Evolutionary conservation across 345 rosid genomes (phyloP).

Genomic region (Hibiscus trionum): DNA sequence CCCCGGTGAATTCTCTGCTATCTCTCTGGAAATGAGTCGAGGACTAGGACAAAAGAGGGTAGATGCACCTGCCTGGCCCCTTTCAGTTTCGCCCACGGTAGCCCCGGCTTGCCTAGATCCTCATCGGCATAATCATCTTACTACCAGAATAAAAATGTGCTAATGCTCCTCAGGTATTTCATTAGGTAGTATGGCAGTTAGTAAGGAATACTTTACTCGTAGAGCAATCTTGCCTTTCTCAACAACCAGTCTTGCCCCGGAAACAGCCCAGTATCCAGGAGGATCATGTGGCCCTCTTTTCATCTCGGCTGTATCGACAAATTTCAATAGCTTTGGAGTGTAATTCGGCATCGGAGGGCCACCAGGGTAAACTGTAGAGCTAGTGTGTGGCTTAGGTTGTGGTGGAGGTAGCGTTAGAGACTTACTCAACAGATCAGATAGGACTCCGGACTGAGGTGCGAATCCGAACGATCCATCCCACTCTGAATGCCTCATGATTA

Average conservation of each 20-base stretch:
- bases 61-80: neutral
- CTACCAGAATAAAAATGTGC: neutral
- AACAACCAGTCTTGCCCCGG: conserved; percentile 76
- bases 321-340: conserved; percentile 75
- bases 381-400: conserved; percentile 68
- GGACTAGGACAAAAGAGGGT: neutral
- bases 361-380: conserved; percentile 83
- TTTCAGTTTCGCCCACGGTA: neutral
- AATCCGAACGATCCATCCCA: conserved; percentile 55
- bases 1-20: neutral
- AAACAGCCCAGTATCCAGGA: conserved; percentile 96
- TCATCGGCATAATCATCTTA: neutral
- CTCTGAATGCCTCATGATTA: neutral
- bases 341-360: conserved; percentile 87
- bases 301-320: conserved; percentile 87
- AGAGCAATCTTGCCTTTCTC: conserved; percentile 87
- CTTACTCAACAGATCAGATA: conserved; percentile 27
- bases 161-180: conserved; percentile 25
- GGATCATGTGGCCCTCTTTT: conserved; percentile 80
- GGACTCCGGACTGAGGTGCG: conserved; percentile 70
- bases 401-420: conserved; percentile 43
- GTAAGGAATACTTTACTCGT: conserved; percentile 81
- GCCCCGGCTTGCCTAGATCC: neutral
- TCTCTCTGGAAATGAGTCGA: neutral
- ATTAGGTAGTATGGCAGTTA: conserved; percentile 41